A percentile compares a stretch with the other conserved stretches of the same genome.
Conservation (phyloP, 495 filamentous ascomycete genomes). For the Diplogelasinospora grovesii region DNA sequence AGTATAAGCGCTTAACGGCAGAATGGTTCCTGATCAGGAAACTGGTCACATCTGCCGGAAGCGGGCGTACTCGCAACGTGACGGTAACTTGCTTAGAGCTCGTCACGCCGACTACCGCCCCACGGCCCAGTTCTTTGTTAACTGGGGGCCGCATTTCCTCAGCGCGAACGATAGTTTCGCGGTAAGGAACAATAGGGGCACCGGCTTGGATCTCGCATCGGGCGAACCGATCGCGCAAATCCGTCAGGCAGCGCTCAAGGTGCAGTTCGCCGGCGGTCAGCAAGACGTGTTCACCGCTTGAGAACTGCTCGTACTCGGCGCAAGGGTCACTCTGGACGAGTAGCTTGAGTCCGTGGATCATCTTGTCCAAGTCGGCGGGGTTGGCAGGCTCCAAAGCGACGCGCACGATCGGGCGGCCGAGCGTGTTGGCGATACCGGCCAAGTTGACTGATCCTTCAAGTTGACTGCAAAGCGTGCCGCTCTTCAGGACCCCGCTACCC, state of each 20-base stretch:
- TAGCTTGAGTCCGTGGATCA: slow-evolving; percentile 81
- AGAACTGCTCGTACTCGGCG: slow-evolving; percentile 88
- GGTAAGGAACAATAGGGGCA: slow-evolving; percentile 90
- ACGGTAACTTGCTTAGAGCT: slow-evolving; percentile 80
- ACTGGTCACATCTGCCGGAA: slow-evolving; percentile 73
- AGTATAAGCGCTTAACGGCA: slow-evolving; percentile 73
- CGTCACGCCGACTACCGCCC: slow-evolving; percentile 65
- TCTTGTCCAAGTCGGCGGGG: slow-evolving; percentile 82
- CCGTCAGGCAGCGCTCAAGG: slow-evolving; percentile 88
- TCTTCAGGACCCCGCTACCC: slow-evolving; percentile 79
- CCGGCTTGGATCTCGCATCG: slow-evolving; percentile 92
- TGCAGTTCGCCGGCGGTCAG: slow-evolving; percentile 92
- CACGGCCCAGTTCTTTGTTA: slow-evolving; percentile 82
- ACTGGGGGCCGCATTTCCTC: slow-evolving; percentile 86
- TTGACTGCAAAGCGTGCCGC: slow-evolving; percentile 86
- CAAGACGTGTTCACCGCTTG: slow-evolving; percentile 92
- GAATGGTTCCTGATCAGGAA: slow-evolving; percentile 75
- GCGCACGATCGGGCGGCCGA: slow-evolving; percentile 81
- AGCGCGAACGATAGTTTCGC: slow-evolving; percentile 81
- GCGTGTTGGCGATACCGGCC: slow-evolving; percentile 69
- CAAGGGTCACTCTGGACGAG: slow-evolving; percentile 95
- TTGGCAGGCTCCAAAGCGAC: slow-evolving; percentile 88
- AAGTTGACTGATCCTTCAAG: slow-evolving; percentile 86
- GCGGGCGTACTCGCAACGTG: slow-evolving; percentile 68
- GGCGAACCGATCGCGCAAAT: slow-evolving; percentile 88